phyloP scores from a whole-genome alignment of 176 grass and related monocot genomes.

The Otatea glauca region DNA sequence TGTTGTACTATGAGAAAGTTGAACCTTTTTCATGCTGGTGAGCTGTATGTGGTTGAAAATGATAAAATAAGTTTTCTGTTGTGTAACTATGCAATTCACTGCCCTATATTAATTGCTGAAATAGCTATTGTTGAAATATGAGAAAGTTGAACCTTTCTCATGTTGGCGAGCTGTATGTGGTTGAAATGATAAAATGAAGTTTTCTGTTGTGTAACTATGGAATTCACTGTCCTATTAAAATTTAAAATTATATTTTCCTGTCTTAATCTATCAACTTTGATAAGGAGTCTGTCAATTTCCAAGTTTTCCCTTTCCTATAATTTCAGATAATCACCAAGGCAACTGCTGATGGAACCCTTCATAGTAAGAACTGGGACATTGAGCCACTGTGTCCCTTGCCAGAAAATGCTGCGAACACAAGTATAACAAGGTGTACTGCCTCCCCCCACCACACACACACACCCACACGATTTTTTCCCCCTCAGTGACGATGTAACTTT shows the following conservation, averaged over 20 bases:
- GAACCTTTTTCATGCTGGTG: background rate
- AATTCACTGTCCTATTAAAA: background rate
- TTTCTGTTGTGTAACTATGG: background rate
- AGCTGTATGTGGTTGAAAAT: slow-evolving; percentile 18
- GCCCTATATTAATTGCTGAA: no score
- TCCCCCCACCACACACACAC: background rate
- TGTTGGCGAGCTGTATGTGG: background rate
- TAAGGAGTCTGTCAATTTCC: slow-evolving; percentile 26
- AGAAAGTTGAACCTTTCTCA: background rate
- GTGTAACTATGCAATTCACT: slow-evolving; percentile 22
- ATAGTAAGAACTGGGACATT: slow-evolving; percentile 84
- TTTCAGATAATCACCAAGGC: slow-evolving; percentile 79
- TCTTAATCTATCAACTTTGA: slow-evolving; percentile 16
- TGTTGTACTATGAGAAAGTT: background rate
- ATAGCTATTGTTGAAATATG: background rate
- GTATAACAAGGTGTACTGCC: slow-evolving; percentile 54
- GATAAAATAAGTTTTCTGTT: background rate
- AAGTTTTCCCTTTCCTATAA: slow-evolving; percentile 23
- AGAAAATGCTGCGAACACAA: slow-evolving; percentile 35
- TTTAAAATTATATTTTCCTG: background rate
- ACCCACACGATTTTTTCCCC: background rate
- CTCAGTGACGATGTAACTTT: slow-evolving; percentile 18
- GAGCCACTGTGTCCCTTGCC: slow-evolving; percentile 78
- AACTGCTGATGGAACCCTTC: slow-evolving; percentile 75
- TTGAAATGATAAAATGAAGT: slow-evolving; percentile 9